These are phyloP conservation scores for Ophiostoma australiae DNA, from an alignment of 2,329 filamentous ascomycete genomes.

Conservation along the genomic window DNA sequence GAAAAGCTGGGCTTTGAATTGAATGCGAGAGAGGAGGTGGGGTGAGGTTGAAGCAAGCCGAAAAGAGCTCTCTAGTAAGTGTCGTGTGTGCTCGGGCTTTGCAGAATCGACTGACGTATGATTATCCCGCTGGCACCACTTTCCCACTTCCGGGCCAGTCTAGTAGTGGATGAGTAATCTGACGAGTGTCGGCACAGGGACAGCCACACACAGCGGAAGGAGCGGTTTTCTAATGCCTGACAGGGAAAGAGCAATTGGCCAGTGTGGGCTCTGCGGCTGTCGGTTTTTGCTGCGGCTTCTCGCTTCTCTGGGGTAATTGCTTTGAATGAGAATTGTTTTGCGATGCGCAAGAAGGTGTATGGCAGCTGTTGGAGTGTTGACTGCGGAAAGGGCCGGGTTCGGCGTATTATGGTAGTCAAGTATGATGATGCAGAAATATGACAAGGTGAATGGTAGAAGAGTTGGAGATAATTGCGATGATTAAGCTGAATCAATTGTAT, in stretches of 20 bases:
- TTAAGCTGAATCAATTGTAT: background rate
- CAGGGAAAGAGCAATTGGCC: conserved; percentile 6
- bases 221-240: background rate
- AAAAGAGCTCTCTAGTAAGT: background rate
- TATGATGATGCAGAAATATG: background rate
- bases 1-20: background rate
- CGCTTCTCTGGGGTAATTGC: too few species aligned
- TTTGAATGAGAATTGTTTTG: background rate
- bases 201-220: background rate
- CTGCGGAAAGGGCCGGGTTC: background rate
- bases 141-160: background rate
- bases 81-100: conserved; percentile 18
- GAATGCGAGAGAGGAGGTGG: background rate
- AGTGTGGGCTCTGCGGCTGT: background rate
- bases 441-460: background rate
- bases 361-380: background rate
- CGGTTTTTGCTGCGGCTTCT: conserved; percentile 10
- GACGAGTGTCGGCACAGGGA: background rate
- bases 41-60: background rate
- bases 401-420: background rate
- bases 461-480: background rate
- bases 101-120: conserved; percentile 25
- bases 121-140: conserved; percentile 19
- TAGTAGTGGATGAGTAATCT: conserved; percentile 21
- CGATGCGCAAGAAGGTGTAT: background rate